Evolutionary conservation across 2,329 filamentous ascomycete species (phyloP).

Genomic region (Eutypa lata): DNA sequence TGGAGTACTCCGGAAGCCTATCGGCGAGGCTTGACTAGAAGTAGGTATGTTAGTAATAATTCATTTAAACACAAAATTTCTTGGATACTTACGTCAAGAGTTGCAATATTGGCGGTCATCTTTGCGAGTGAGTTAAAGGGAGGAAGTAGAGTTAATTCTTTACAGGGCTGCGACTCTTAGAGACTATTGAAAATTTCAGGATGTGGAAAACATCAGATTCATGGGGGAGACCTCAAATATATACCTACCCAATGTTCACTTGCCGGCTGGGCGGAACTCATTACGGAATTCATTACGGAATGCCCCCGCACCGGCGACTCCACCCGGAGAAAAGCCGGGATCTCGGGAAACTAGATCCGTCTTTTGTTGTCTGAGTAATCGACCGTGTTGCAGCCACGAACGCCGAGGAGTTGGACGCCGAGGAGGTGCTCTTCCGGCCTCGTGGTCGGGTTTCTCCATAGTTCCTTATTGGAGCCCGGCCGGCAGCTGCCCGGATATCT

Average conservation of each 20-base stretch:
- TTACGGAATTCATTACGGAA: background rate
- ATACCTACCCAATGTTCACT: background rate
- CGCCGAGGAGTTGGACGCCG: too few relatives aligned
- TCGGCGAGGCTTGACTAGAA: slow-evolving; percentile 61
- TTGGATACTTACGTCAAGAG: slow-evolving; percentile 23
- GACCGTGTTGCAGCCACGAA: too few relatives aligned
- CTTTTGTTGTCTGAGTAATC: too few relatives aligned
- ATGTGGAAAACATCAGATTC: too few relatives aligned
- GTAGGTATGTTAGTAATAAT: slow-evolving; percentile 1
- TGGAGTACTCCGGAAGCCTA: slow-evolving; percentile 67
- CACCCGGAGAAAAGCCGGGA: slow-evolving; percentile 29
- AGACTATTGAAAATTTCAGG: too few relatives aligned
- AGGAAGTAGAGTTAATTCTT: too few relatives aligned
- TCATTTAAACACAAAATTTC: background rate
- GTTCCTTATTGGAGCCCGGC: too few relatives aligned
- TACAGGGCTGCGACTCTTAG: too few relatives aligned
- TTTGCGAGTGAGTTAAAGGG: too few relatives aligned
- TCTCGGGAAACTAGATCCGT: slow-evolving; percentile 18
- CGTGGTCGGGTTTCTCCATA: too few relatives aligned
- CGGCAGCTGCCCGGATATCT: too few relatives aligned
- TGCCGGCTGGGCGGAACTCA: background rate
- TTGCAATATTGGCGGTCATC: slow-evolving; percentile 25
- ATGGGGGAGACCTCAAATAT: background rate
- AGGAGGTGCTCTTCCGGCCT: background rate
- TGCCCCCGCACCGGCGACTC: slow-evolving; percentile 10